Evolutionary conservation across 139 green algal genomes (phyloP).

Genomic region (Yamagishiella unicocca): DNA sequence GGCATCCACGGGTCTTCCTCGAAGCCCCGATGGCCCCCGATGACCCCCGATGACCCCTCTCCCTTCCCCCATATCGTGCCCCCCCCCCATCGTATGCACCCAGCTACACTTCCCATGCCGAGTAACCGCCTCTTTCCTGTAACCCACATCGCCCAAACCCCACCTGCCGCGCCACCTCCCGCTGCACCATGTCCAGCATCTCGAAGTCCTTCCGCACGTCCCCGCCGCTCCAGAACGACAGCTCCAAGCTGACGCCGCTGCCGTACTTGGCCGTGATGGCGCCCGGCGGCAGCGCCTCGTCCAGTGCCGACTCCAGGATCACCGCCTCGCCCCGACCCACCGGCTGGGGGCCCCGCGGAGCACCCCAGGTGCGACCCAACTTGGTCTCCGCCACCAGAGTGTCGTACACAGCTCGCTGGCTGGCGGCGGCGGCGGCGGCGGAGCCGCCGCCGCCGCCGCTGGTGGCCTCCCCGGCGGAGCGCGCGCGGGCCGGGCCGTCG

Average conservation of each 20-base stretch:
- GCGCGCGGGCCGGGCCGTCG: background rate
- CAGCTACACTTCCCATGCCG: too few relatives aligned
- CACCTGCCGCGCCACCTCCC: slow-evolving; percentile 65
- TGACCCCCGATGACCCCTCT: too few relatives aligned
- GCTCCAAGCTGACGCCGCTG: background rate
- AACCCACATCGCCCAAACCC: too few relatives aligned
- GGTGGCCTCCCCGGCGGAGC: slow-evolving; percentile 9
- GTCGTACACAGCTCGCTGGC: slow-evolving; percentile 14
- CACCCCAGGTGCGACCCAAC: slow-evolving; percentile 22
- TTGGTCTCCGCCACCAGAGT: slow-evolving; percentile 11
- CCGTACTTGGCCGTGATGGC: slow-evolving; percentile 59
- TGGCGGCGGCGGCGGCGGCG: too few relatives aligned
- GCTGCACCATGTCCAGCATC: slow-evolving; percentile 59
- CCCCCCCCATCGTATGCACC: too few relatives aligned
- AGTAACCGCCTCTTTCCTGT: too few relatives aligned
- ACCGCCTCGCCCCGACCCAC: slow-evolving; percentile 61
- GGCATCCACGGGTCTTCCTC: too few relatives aligned
- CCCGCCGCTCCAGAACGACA: slow-evolving; percentile 25
- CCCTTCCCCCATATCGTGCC: too few relatives aligned
- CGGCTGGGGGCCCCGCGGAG: slow-evolving; percentile 9
- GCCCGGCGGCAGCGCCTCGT: slow-evolving; percentile 59
- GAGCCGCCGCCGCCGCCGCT: background rate
- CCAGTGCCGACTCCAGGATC: slow-evolving; percentile 59
- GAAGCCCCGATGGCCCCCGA: too few relatives aligned
- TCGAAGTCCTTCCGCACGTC: slow-evolving; percentile 58